Base-by-base conservation (phyloP, 2,329 filamentous ascomycete genomes). In the Penicillium sp. region DNA sequence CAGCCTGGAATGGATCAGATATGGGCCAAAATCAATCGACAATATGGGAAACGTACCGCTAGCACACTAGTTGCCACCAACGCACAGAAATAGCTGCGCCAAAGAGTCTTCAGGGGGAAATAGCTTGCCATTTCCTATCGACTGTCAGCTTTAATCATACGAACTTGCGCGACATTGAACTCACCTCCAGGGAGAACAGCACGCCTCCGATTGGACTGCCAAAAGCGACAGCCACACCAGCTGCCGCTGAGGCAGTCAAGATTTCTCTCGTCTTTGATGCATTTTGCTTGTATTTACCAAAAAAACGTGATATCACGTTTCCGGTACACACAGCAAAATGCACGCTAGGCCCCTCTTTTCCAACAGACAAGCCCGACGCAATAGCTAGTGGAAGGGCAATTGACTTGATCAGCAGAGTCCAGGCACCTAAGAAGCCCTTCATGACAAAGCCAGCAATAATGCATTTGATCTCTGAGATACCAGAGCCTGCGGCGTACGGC, bases 391-490 rank as follows among this genome's bases (percentile, higher is more conserved):
- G 93, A 42, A 98, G 75, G 22, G 86, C 87, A 48, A 97, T 81
- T 0, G 89, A 95, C 72, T 98, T 98, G 72, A 98, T 97, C 53
- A 93, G 69, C 29, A 98, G 75, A 5, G 93, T 97, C 80, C 88
- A 89, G 61, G 85, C 84, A 19, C 91, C 89, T 15, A 98, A 77
- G 64, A 98, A 98, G 0, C 90, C 93, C 70, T 97, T 96, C 93
- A 98, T 98, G 43, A 97, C 88, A 66, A 98, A 98, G 3, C 93
- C 93, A 4, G 91, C 93, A 64, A 98, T 95, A 65, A 98, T 97
- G 70, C 89, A 95, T 71, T 98, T 98, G 77, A 98, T 98, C 73
- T 98, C 93, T 12, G 89, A 96, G 51, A 98, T 98, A 35, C 93
- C 93, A 12, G 88, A 95, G 15, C 93, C 93, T 31, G 93, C 93